Percentiles rank a stretch among this genome's conserved stretches.
Conservation (phyloP, 2,329 filamentous ascomycete genomes). For the Colletotrichum agaves region DNA sequence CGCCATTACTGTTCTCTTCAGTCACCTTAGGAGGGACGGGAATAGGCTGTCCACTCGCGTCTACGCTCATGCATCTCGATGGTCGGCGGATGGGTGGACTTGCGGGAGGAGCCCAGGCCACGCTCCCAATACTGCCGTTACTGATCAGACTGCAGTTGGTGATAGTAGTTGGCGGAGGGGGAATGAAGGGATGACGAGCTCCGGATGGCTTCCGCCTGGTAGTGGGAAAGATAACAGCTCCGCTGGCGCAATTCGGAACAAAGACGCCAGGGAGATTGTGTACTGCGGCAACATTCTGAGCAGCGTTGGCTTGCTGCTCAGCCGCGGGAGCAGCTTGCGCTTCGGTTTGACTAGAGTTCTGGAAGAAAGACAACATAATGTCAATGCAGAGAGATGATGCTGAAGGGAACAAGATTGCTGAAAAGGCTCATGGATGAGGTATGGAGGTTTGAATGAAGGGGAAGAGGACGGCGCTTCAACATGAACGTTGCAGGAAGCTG, state of each 20-base stretch:
- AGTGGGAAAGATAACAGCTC: constrained; percentile 7
- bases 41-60: background rate
- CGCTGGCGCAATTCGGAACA: constrained; percentile 4
- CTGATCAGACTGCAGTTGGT: constrained; percentile 31
- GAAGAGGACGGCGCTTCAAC: background rate
- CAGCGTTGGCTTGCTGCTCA: background rate
- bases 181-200: background rate
- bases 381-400: background rate
- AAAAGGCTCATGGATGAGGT: background rate
- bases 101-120: constrained; percentile 12
- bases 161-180: constrained; percentile 15
- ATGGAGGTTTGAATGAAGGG: background rate
- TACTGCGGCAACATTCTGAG: background rate
- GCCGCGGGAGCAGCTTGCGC: background rate
- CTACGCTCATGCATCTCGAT: constrained; percentile 27
- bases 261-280: constrained; percentile 7
- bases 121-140: background rate
- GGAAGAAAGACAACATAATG: background rate
- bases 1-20: background rate
- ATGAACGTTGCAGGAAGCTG: background rate
- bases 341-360: background rate
- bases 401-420: background rate
- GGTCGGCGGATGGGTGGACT: constrained; percentile 7
- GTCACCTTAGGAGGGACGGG: background rate
- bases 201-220: background rate